Conservation (phyloP, 108 stramenopile genomes). For the Cyclotella cryptica region DNA sequence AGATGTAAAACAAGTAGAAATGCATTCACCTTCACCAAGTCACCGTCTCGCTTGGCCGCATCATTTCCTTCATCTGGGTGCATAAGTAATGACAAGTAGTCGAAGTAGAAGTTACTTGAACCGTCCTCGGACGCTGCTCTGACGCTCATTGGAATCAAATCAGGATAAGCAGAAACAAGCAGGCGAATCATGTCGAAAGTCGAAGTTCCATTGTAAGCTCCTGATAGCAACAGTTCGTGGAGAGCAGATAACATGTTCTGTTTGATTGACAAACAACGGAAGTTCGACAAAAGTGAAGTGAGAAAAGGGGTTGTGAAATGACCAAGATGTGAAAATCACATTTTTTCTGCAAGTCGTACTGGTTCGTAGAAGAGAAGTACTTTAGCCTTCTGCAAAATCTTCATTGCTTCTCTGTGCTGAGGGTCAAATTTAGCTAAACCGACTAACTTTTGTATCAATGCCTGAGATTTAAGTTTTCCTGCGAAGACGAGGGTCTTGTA, state of each 20-base stretch:
- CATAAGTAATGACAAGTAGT: constrained; percentile 73
- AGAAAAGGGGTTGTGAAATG: constrained; percentile 5
- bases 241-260: constrained; percentile 79
- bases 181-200: constrained; percentile 48
- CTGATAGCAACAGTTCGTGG: constrained; percentile 50
- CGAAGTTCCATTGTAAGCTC: constrained; percentile 24
- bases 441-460: constrained; percentile 59
- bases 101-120: constrained; percentile 62
- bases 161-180: constrained; percentile 86
- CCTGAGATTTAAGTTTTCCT: constrained; percentile 53
- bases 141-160: constrained; percentile 82
- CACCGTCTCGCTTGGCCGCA: constrained; percentile 61
- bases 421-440: constrained; percentile 71
- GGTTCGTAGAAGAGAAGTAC: constrained; percentile 74
- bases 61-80: constrained; percentile 77
- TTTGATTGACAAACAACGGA: neutral
- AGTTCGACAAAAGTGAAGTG: neutral
- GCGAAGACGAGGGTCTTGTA: constrained; percentile 68
- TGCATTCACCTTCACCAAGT: constrained; percentile 63
- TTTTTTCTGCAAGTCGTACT: constrained; percentile 50
- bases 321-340: neutral
- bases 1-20: neutral
- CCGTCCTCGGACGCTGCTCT: constrained; percentile 51
- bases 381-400: constrained; percentile 55
- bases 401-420: constrained; percentile 72